These are phyloP conservation scores for Trichoderma koningiopsis DNA, from an alignment of 2,329 filamentous ascomycete genomes.

Conservation along the genomic window DNA sequence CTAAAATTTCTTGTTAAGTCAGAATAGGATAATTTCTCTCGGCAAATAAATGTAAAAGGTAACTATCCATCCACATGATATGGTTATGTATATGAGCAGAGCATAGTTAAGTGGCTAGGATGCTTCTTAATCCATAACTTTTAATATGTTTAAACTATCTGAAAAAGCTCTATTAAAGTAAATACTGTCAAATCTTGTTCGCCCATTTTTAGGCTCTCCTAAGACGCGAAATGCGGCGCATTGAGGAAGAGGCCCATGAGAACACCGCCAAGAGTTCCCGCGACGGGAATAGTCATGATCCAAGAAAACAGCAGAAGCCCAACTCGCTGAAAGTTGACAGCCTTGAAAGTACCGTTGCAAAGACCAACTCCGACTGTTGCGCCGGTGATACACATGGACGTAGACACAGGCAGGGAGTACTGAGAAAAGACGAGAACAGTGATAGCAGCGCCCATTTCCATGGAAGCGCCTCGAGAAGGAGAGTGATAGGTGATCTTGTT, in stretches of 20 bases:
- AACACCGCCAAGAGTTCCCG: slow-evolving; percentile 45
- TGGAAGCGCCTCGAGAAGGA: slow-evolving; percentile 61
- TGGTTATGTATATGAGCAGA: background rate
- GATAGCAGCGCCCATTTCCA: slow-evolving; percentile 79
- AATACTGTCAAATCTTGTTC: no score
- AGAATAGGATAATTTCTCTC: background rate
- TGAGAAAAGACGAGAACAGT: slow-evolving; percentile 77
- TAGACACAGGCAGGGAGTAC: slow-evolving; percentile 74
- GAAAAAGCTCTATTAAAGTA: background rate
- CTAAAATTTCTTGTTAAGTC: background rate
- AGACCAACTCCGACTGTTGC: slow-evolving; percentile 77
- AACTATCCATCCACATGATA: background rate
- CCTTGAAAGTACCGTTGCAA: slow-evolving; percentile 71
- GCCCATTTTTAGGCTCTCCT: background rate
- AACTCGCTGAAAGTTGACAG: slow-evolving; percentile 76
- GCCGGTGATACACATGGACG: slow-evolving; percentile 78
- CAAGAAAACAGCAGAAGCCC: slow-evolving; percentile 67
- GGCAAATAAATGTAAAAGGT: background rate
- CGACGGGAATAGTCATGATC: slow-evolving; percentile 49
- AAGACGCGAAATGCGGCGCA: slow-evolving; percentile 39
- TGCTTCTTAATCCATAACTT: background rate
- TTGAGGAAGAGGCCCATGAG: slow-evolving; percentile 47
- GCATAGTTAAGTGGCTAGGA: background rate
- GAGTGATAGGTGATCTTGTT: slow-evolving; percentile 77
- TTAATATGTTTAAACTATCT: background rate